Percentiles rank a stretch among this genome's conserved stretches.
These are phyloP conservation scores for Nitzschia sp. DNA, from an alignment of 108 stramenopile species.

Conservation along the genomic window DNA sequence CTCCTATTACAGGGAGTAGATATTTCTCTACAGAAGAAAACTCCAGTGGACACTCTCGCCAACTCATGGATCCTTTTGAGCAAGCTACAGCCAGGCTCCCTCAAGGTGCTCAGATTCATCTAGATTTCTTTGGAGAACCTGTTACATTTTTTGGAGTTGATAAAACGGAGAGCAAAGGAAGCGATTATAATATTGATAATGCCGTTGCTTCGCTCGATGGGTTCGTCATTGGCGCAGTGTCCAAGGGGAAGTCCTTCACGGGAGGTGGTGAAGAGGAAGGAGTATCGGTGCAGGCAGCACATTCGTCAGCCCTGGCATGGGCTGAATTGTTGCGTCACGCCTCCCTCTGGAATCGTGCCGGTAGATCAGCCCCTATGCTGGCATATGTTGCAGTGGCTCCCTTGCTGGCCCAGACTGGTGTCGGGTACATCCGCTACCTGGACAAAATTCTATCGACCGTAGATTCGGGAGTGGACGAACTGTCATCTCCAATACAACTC, in stretches of 20 bases:
- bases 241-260: conserved; percentile 66
- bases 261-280: conserved; percentile 76
- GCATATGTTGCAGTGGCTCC: conserved; percentile 73
- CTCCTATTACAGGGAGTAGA: neutral
- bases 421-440: conserved; percentile 55
- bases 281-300: conserved; percentile 54
- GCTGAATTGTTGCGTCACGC: conserved; percentile 60
- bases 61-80: conserved; percentile 21
- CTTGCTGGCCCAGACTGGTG: conserved; percentile 67
- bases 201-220: conserved; percentile 66
- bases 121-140: conserved; percentile 84
- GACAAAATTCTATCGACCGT: conserved; percentile 51
- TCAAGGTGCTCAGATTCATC: conserved; percentile 41
- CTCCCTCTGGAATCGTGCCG: conserved; percentile 49
- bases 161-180: conserved; percentile 12
- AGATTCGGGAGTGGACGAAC: conserved; percentile 29
- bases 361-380: conserved; percentile 62
- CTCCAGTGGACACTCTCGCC: neutral
- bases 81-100: conserved; percentile 25
- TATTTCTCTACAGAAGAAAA: neutral
- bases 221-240: conserved; percentile 58
- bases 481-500: conserved; percentile 29
- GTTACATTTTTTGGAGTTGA: conserved; percentile 55
- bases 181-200: conserved; percentile 8
- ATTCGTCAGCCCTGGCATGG: conserved; percentile 71